phyloP scores from a whole-genome alignment of 2,329 filamentous ascomycete genomes.

The Capronia americana region DNA sequence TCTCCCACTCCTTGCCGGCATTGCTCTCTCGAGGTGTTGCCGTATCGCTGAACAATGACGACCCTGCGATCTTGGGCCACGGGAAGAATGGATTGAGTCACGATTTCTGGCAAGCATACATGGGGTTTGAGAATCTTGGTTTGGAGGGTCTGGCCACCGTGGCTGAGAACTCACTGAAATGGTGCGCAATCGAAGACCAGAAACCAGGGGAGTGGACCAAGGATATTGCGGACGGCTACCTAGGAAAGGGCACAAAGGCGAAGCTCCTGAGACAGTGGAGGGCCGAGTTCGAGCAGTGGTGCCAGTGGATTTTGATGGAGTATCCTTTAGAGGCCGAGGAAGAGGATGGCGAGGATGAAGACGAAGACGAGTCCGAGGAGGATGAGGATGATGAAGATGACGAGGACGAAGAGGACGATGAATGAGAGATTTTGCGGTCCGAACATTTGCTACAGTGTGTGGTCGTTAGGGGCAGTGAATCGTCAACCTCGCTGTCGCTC shows the following conservation, averaged over 20 bases:
- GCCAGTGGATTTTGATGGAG: constrained; percentile 84
- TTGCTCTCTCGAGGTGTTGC: constrained; percentile 83
- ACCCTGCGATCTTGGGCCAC: constrained; percentile 86
- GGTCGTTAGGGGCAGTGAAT: constrained; percentile 5
- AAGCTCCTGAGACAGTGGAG: constrained; percentile 78
- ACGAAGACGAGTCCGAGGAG: constrained; percentile 38
- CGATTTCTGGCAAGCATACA: constrained; percentile 92
- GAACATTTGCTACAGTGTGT: constrained; percentile 7
- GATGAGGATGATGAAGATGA: constrained; percentile 38
- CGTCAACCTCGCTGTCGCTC: constrained; percentile 10
- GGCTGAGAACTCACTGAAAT: constrained; percentile 90
- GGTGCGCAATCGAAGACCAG: constrained; percentile 87
- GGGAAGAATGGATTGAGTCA: constrained; percentile 82
- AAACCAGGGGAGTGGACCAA: constrained; percentile 71
- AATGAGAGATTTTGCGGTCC: background rate
- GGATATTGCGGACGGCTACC: constrained; percentile 74
- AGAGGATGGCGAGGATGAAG: constrained; percentile 43
- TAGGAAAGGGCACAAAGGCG: constrained; percentile 74
- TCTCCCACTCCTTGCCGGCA: constrained; percentile 80
- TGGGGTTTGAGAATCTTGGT: constrained; percentile 90
- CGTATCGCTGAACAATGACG: constrained; percentile 86
- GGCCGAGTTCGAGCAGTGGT: constrained; percentile 85
- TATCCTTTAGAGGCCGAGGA: constrained; percentile 63
- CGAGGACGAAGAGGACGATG: constrained; percentile 26
- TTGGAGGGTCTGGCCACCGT: constrained; percentile 83